Evolutionary conservation across 352 stramenopile species (phyloP), one percentile per base, ranked within the genome.

Genomic region (Aphanomyces cochlioides): DNA sequence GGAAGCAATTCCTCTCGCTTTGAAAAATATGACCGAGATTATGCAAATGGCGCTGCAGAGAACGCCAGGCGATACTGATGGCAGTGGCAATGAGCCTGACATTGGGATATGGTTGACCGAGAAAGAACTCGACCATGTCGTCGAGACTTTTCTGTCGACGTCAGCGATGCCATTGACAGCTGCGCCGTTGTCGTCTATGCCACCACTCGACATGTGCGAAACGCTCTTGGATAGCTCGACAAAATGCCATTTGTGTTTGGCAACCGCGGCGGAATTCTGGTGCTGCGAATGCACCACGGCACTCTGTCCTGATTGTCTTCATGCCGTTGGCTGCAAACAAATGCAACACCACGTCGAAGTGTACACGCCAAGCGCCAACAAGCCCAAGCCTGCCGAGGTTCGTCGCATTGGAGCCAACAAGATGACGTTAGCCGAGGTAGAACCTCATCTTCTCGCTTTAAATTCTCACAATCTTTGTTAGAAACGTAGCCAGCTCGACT

Each of bases 181-280:
- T 4, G 2, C 8, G 3, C 37, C 28, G 37, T 45, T 10, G 28
- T 3, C 37, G 28, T 36, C 37, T 0, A 28, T 28, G 28, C 56
- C 56, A 17, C 7, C 37, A 7, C 28, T 45, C 10, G 56, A 64
- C 17, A 34, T 12, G 28, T n/a, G 17, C 4, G 56, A 64, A 64
- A 17, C 41, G 56, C 56, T 47, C 56, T n/a, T 13, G 7, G 37
- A 13, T 28, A 41, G 56, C 56, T n/a, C 56, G 21, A 5, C 56
- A 64, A 45, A 15, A 19, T 64, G 56, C 56, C 56, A 64, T 36
- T 45, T 64, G 56, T 64, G 56, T 38, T n/a, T 64, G 15, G 15
- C 36, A 2, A 36, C 7, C 7, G 10, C 37, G 8, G 21, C 56
- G 15, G 28, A 45, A 39, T 38, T 47, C 37, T 64, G 56, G 56